Evolutionary conservation across 331 rosid species (phyloP).

Genomic region (Cucumis variabilis): DNA sequence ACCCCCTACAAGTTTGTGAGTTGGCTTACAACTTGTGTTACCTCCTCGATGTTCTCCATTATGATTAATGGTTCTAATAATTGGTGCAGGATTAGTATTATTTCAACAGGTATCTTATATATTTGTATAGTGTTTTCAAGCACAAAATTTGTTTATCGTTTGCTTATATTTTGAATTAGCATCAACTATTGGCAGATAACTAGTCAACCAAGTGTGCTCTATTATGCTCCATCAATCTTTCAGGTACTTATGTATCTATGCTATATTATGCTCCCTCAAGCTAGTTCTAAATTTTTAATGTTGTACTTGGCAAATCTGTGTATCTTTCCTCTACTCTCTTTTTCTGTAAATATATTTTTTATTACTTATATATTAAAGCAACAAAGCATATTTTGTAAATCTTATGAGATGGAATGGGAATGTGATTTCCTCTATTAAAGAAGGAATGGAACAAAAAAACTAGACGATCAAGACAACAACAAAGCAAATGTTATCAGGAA

Average conservation of each 20-base stretch:
- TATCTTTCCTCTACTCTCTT: neutral
- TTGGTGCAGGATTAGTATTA: constrained; percentile 85
- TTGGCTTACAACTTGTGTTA: no score
- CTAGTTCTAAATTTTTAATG: neutral
- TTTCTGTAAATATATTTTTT: neutral
- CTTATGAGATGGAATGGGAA: neutral
- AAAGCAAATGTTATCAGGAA: neutral
- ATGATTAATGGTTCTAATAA: constrained; percentile 76
- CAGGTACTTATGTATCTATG: constrained; percentile 67
- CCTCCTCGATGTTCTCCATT: no score
- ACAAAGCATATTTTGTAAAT: neutral
- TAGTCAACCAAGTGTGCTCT: constrained; percentile 99
- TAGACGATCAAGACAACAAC: neutral
- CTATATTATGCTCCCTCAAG: constrained; percentile 79
- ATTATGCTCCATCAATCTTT: constrained; percentile 91
- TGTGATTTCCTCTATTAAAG: neutral
- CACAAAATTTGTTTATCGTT: constrained; percentile 28
- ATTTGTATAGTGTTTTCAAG: constrained; percentile 31
- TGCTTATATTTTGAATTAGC: constrained; percentile 37
- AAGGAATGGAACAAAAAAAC: neutral
- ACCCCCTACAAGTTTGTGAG: no score
- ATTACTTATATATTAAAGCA: neutral
- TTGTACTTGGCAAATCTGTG: constrained; percentile 24
- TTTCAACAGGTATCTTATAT: constrained; percentile 86
- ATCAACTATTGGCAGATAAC: constrained; percentile 72